These are phyloP conservation scores for Pseudopyricularia javanii DNA, from an alignment of 2,329 filamentous ascomycete species.

Conservation along the genomic window DNA sequence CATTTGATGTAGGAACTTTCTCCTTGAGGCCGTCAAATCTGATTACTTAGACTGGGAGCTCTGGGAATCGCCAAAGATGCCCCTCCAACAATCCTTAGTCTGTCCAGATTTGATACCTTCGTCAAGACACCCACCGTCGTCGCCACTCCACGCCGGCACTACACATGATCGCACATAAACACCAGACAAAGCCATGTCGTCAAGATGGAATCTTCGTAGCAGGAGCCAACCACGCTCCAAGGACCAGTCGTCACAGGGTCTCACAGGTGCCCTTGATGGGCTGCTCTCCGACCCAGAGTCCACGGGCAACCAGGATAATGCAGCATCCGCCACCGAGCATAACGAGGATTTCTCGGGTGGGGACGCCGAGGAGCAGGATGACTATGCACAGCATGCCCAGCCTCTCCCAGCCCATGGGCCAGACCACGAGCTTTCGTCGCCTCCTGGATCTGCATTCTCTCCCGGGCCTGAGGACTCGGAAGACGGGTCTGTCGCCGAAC, in stretches of 20 bases:
- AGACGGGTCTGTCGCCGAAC: background rate
- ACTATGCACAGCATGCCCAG: background rate
- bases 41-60: background rate
- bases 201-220: background rate
- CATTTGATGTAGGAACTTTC: background rate
- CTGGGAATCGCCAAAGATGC: background rate
- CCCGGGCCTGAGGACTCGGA: background rate
- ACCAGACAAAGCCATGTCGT: background rate
- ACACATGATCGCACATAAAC: background rate
- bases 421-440: background rate
- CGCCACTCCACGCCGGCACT: background rate
- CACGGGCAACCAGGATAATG: background rate
- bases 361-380: background rate
- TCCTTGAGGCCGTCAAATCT: background rate
- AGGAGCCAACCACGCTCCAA: background rate
- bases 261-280: background rate
- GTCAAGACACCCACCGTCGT: background rate
- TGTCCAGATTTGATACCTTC: background rate
- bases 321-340: background rate
- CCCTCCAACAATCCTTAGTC: background rate
- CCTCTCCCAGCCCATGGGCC: background rate
- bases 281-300: background rate
- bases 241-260: background rate
- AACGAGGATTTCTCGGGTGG: background rate
- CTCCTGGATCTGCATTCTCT: background rate